These are phyloP conservation scores for Neonectria sp. DNA, from an alignment of 2,329 filamentous ascomycete species.

Conservation along the genomic window DNA sequence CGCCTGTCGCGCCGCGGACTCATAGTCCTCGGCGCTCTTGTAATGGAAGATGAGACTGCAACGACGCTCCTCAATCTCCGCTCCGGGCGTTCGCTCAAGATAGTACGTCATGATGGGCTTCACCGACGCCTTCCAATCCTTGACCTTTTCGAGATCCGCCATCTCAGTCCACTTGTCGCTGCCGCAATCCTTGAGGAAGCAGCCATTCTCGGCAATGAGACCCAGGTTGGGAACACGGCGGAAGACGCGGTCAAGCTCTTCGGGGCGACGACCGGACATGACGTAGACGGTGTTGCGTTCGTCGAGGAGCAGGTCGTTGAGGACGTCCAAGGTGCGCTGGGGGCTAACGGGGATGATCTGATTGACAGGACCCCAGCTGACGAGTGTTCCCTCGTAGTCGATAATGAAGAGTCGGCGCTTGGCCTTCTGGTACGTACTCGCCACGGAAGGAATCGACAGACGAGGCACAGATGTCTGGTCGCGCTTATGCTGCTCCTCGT, in stretches of 20 bases:
- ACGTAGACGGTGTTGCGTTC: constrained; percentile 90
- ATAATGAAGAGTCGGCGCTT: constrained; percentile 86
- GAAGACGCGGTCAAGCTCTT: constrained; percentile 91
- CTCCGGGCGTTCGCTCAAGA: constrained; percentile 88
- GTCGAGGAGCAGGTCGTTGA: constrained; percentile 87
- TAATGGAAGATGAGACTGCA: constrained; percentile 95
- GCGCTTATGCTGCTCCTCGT: constrained; percentile 87
- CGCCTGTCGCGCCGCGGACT: constrained; percentile 82
- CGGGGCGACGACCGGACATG: constrained; percentile 90
- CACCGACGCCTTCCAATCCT: constrained; percentile 87
- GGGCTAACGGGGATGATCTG: constrained; percentile 90
- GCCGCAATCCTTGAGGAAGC: constrained; percentile 83
- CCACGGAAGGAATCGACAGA: constrained; percentile 77
- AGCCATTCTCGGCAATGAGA: constrained; percentile 94
- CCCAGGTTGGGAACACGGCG: constrained; percentile 86
- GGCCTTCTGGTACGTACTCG: constrained; percentile 76
- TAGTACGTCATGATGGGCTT: constrained; percentile 90
- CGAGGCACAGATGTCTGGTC: constrained; percentile 91
- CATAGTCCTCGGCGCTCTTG: constrained; percentile 83
- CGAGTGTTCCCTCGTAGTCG: constrained; percentile 94
- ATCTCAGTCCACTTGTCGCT: constrained; percentile 83
- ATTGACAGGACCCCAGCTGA: constrained; percentile 87
- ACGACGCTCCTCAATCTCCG: constrained; percentile 90
- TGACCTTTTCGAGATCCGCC: constrained; percentile 78
- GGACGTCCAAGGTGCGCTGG: constrained; percentile 83